Evolutionary conservation across 768 basidiomycete species (phyloP).

Genomic region (Mycena pura): DNA sequence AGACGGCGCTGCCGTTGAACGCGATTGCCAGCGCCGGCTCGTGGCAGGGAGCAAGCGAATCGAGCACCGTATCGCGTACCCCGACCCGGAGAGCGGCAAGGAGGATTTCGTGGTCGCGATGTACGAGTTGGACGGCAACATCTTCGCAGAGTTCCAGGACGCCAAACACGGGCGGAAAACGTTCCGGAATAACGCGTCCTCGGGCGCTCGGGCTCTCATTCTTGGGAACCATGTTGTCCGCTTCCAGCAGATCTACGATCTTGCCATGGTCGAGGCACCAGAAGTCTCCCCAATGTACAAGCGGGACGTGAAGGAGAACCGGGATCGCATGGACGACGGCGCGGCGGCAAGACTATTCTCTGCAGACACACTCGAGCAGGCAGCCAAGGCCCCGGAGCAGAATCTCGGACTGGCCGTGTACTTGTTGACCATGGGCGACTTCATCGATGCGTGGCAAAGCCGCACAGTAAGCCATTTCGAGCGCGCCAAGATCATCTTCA

Average conservation of each 20-base stretch:
- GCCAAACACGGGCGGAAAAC: slow-evolving; percentile 17
- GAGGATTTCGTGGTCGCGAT: background rate
- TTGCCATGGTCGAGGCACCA: background rate
- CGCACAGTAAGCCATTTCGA: slow-evolving; percentile 3
- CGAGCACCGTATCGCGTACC: background rate
- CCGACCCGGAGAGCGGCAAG: background rate
- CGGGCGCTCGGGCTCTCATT: background rate
- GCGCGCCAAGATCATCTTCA: slow-evolving; percentile 10
- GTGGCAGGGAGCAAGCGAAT: background rate
- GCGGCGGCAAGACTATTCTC: slow-evolving; percentile 1
- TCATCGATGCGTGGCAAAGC: slow-evolving; percentile 15
- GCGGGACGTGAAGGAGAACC: background rate
- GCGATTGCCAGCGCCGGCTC: slow-evolving; percentile 5
- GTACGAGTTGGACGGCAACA: background rate
- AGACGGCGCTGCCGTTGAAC: slow-evolving; percentile 13
- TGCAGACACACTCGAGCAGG: no score
- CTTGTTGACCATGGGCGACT: slow-evolving; percentile 8
- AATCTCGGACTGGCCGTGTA: slow-evolving; percentile 8
- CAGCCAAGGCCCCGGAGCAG: background rate
- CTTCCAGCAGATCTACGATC: background rate
- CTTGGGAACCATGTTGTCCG: slow-evolving; percentile 7
- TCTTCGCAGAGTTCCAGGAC: slow-evolving; percentile 15
- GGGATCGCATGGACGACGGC: slow-evolving; percentile 4
- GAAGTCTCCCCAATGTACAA: background rate
- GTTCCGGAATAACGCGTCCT: slow-evolving; percentile 1